Base-by-base conservation (phyloP, 2,329 filamentous ascomycete genomes). In the Beauveria scarabaeidicola region DNA sequence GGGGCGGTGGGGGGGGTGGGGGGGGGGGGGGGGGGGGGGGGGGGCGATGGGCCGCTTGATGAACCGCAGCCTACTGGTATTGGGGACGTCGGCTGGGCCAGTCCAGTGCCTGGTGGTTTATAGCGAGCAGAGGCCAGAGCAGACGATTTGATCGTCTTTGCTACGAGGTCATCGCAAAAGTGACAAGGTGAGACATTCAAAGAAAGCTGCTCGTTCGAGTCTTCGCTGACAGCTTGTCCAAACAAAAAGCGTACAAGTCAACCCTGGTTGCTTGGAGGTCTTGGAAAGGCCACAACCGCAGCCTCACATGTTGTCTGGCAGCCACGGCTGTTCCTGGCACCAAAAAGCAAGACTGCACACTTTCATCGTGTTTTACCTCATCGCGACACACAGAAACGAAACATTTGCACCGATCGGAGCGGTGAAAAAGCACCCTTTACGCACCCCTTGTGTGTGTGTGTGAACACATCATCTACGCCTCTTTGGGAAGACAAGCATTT, bases 361-460 rank as follows among this genome's bases (percentile, higher is more conserved):
- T 36, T 13, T 41, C 40, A 58, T 58, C 56, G 56, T 58, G 56
- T 58, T 58, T 58, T 52, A 58, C 56, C 40, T 58, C 56, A 58
- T 58, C 56, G 47, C 56, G 56, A 58, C 56, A 58, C 52, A 58
- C 47, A 58, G 56, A 58, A 58, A 52, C 56, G 21, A 58, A 52
- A 58, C 56, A 58, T 7, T 48, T 50, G 46, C 19, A 52, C 48
- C 56, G 56, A 58, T 58, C 56, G 40, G 40, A 52, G 56, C 38
- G 56, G 56, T 58, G 56, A 58, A 52, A 46, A 52, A 15, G 11
- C n/a, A 13, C n/a, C 32, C 13, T 43, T 15, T 13, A 57, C 44
- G 23, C n/a, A 38, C 21, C 29, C 40, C n/a, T 40, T 23, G 19
- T 38, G 11, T 27, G 19, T 10, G 23, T 25, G 11, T 32, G 29